Evolutionary conservation across 345 rosid genomes (phyloP), one percentile per base, ranked within the genome.

Genomic region (Pistacia atlantica): DNA sequence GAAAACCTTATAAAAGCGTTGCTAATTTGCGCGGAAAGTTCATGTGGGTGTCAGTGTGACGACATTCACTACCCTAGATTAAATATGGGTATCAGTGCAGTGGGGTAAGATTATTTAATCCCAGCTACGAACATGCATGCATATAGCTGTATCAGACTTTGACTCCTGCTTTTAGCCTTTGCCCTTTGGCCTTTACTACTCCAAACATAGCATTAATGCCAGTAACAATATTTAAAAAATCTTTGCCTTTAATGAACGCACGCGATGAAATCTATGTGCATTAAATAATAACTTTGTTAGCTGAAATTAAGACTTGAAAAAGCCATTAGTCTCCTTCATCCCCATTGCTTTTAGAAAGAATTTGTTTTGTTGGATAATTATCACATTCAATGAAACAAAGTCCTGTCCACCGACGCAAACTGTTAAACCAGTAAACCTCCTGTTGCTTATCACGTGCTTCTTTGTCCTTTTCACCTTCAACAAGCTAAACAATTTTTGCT

Each of bases 141-240:
- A 60, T 60, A n/a, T 64, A 5, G 60, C 69, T 74, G 77, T 11
- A 1, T 18, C 18, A 33, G 69, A 18, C 51, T 33, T 72, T 49
- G 49, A 73, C 68, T 58, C 0, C 12, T 48, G 59, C 33, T 31
- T 25, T 25, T 0, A 25, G 25, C 25, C 25, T 25, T 31, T 31
- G 3, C 3, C 33, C 33, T 31, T 31, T 4, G 42, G 42, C 42
- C 28, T 73, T 73, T 18, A 22, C 33, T 48, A 48, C 49, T 35
- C 48, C 65, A 18, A n/a, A 22, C 68, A 49, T 7, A 49, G 58
- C 17, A 73, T 73, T 62, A 73, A 73, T 73, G 76, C 60, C 16
- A 14, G 16, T 11, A 1, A 18, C 16, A 45, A 42, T 18, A 5
- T n/a, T 12, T 45, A 14, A 60, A 60, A 16, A 59, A 8, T 31